Evolutionary conservation across 129 eudicot species (phyloP), one percentile per base, ranked within the genome.

Genomic region (Oenanthe sinensis): DNA sequence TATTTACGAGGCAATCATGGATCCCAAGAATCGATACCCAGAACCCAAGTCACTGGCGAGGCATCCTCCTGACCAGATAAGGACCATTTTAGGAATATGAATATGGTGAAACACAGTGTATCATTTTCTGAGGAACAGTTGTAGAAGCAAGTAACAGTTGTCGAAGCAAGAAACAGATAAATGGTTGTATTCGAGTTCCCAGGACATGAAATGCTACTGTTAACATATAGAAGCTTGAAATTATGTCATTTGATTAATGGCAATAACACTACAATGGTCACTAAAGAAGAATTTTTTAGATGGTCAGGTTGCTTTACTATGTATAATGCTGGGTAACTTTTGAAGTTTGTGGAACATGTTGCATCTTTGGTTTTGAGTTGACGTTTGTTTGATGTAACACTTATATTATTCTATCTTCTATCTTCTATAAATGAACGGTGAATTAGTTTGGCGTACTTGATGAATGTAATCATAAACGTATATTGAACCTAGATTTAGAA

Each of bases 51-150:
- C 97, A 6, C 77, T 95, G 74, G 98, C 97, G 2, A 90, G 98
- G 83, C 98, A 95, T 83, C 98, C 98, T 5, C 98, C 98, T 0
- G 96, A 91, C 85, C 98, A 95, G 88, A 91, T 91, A 75, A 85
- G 92, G 83, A 95, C 98, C 82, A 95, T 95, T 85, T 85, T 95
- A 86, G 97, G 98, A 20, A 95, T 91, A 78, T 94, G 85, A 88
- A 33, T 30, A 19, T 17, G 62, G 74, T 84, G 30, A 43, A 82
- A 77, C 52, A n/a, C 16, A 68, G 15, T 83, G 58, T 79, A 58
- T 54, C 11, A 28, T 65, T 82, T 49, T 30, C 63, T 20, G 44
- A 45, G 72, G 19, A 69, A 44, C 28, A n/a, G 49, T 10, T 11
- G 8, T 19, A 71, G 33, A 10, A 55, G 36, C 52, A 40, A 44